Evolutionary conservation across 345 rosid genomes (phyloP).

Genomic region (Theobroma cacao): DNA sequence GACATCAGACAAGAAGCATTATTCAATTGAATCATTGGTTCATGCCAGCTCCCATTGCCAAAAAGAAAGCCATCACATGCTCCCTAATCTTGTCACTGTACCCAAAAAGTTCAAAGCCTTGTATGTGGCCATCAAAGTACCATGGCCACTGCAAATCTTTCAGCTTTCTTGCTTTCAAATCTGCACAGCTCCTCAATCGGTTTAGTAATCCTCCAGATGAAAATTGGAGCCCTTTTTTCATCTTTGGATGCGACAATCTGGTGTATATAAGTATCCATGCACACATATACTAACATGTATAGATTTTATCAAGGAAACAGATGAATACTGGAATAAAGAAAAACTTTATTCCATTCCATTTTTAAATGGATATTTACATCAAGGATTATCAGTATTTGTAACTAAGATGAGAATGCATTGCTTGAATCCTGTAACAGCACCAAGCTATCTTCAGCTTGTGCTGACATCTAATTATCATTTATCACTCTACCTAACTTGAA

Average conservation of each 20-base stretch:
- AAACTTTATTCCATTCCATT: conserved; percentile 17
- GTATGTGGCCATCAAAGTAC: not conserved
- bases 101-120: not conserved
- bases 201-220: conserved; percentile 2
- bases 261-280: not conserved
- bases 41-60: conserved; percentile 22
- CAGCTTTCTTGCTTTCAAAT: not conserved
- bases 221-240: not conserved
- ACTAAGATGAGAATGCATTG: not conserved
- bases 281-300: not conserved
- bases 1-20: conserved; percentile 29
- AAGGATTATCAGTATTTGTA: not conserved
- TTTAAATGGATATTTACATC: not conserved
- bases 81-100: conserved; percentile 6
- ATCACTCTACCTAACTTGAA: conserved; percentile 15
- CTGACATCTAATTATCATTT: conserved; percentile 25
- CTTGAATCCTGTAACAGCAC: conserved; percentile 16
- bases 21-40: conserved; percentile 31
- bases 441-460: conserved; percentile 55
- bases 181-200: not conserved
- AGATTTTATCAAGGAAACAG: not conserved
- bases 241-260: not conserved
- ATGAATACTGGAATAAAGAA: not conserved
- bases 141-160: conserved; percentile 2
- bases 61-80: conserved; percentile 21